Percentiles rank a stretch among this genome's conserved stretches.
Evolutionary conservation across 2,329 filamentous ascomycete species (phyloP).

Genomic region (Apiospora marii): DNA sequence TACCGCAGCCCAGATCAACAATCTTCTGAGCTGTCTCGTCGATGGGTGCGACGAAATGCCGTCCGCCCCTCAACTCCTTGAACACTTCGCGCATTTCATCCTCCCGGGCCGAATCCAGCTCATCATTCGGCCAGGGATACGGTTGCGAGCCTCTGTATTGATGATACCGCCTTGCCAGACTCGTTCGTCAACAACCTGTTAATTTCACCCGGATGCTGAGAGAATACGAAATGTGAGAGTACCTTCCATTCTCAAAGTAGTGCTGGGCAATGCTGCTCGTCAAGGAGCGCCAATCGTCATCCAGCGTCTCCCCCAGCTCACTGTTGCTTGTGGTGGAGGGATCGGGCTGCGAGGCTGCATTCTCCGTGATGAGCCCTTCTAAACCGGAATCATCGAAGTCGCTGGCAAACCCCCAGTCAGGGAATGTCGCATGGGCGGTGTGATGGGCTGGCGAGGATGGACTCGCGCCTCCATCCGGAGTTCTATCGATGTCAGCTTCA

Average conservation of each 20-base stretch:
- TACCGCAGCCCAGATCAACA: constrained; percentile 57
- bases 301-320: constrained; percentile 16
- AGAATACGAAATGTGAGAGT: constrained; percentile 9
- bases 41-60: constrained; percentile 53
- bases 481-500: not conserved
- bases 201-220: constrained; percentile 13
- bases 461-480: not conserved
- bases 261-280: constrained; percentile 26
- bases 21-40: constrained; percentile 56
- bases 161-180: constrained; percentile 16
- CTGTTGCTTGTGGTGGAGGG: constrained; percentile 10
- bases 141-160: not conserved
- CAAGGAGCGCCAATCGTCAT: constrained; percentile 26
- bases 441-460: not conserved
- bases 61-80: constrained; percentile 54
- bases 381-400: not conserved
- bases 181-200: constrained; percentile 20
- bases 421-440: not conserved
- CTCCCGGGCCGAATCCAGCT: constrained; percentile 57
- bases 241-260: constrained; percentile 28
- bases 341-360: constrained; percentile 5
- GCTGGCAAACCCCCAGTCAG: constrained; percentile 1
- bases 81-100: constrained; percentile 57
- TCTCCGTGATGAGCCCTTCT: not conserved
- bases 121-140: constrained; percentile 63